Conservation (phyloP, 73 alveolate genomes). For the Tetrahymena thermophila region DNA sequence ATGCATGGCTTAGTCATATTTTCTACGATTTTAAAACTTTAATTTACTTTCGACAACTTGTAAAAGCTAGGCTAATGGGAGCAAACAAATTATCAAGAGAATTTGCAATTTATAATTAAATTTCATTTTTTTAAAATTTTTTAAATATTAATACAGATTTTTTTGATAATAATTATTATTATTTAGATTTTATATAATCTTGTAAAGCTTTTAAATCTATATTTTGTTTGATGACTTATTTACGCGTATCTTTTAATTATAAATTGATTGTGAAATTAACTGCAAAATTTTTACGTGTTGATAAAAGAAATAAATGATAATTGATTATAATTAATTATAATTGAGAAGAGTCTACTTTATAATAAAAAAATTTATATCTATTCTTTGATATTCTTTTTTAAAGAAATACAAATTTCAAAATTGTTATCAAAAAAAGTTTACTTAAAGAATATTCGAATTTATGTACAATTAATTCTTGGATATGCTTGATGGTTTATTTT, state of each 20-base stretch:
- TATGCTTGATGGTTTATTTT: background rate
- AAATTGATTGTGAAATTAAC: background rate
- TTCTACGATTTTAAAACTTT: background rate
- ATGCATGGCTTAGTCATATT: background rate
- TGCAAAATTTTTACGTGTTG: background rate
- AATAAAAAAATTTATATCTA: too few relatives aligned
- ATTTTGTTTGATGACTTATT: background rate
- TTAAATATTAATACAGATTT: background rate
- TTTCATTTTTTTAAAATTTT: background rate
- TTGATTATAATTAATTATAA: background rate
- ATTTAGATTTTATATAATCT: too few relatives aligned
- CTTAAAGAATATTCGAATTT: background rate
- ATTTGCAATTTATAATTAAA: background rate
- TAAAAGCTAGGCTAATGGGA: background rate
- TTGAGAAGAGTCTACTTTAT: background rate
- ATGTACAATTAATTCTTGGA: background rate
- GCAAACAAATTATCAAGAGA: background rate
- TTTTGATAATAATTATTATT: background rate
- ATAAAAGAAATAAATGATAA: background rate
- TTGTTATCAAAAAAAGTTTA: background rate
- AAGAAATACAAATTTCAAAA: too few relatives aligned
- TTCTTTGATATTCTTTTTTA: background rate
- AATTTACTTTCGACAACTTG: background rate
- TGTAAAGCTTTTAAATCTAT: background rate
- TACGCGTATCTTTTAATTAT: background rate